Conservation (phyloP, 1,284 basidiomycete species). For the Cutaneotrichosporon daszewskae region DNA sequence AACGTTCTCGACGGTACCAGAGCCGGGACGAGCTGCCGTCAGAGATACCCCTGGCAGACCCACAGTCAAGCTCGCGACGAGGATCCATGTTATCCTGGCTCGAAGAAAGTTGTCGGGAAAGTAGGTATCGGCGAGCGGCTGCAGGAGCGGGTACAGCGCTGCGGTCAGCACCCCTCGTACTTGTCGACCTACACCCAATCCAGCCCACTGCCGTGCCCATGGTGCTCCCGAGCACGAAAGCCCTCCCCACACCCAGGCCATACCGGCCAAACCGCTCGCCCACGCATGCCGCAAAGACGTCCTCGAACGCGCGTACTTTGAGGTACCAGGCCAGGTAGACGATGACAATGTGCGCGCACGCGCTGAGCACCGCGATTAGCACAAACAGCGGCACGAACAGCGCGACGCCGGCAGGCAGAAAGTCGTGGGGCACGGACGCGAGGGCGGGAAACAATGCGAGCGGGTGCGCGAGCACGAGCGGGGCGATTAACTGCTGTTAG, state of each 20-base stretch:
- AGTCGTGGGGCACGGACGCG: constrained; percentile 40
- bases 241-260: constrained; percentile 36
- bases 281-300: constrained; percentile 38
- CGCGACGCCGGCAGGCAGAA: constrained; percentile 45
- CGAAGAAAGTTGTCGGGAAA: constrained; percentile 24
- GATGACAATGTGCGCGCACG: constrained; percentile 46
- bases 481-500: constrained; percentile 38
- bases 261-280: constrained; percentile 33
- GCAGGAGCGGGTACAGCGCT: constrained; percentile 37
- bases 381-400: constrained; percentile 45
- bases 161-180: not conserved
- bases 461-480: constrained; percentile 44
- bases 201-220: constrained; percentile 38
- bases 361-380: constrained; percentile 33
- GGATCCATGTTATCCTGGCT: constrained; percentile 36
- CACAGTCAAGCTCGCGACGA: constrained; percentile 31
- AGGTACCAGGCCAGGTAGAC: constrained; percentile 48
- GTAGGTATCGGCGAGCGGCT: constrained; percentile 33
- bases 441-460: constrained; percentile 43
- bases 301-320: constrained; percentile 44
- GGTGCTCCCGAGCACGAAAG: constrained; percentile 31
- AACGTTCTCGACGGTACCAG: constrained; percentile 36
- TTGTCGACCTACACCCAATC: constrained; percentile 33
- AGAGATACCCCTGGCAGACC: constrained; percentile 6
- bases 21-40: constrained; percentile 34